Base-by-base conservation (phyloP, 331 rosid species). In the Cydonia oblonga region DNA sequence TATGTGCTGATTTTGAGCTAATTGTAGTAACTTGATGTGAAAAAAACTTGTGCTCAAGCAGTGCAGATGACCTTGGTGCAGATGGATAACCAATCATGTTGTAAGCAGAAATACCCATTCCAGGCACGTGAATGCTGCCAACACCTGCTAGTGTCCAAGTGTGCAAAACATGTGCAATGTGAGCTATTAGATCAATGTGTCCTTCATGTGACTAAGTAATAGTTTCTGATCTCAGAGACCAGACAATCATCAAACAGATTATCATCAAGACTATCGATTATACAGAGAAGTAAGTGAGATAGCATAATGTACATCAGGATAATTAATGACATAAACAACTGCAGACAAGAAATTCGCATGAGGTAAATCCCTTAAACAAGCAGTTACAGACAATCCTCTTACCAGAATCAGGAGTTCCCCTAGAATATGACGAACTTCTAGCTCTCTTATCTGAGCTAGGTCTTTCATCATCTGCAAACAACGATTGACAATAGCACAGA, bases 21-120 rank as follows among this genome's bases (percentile, higher is more conserved):
- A 66, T 82, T 71, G 70, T 76, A 84, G 70, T 78, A 87, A 80
- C 84, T 85, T 84, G 84, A 78, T 80, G 76, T 83, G 82, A 80
- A 70, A 84, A 57, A 87, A 82, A 84, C 54, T 28, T 86, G 98
- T 91, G 95, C 89, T 84, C 73, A 89, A 91, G 98, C 89, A 88
- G 99, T 95, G 97, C 99, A 91, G 92, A 91, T 84, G 97, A 95
- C 97, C 99, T 95, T 89, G 85, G 97, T 91, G 97, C 87, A 88
- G 99, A 70, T 89, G 96, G 88, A 91, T 89, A 95, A 95, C 96
- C 99, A 95, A 84, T 87, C 88, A 86, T 87, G 97, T 87, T 85
- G 98, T 86, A 85, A 87, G 96, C 92, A 77, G 95, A 88, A 91
- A 87, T 93, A 89, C 87, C 90, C 88, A 93, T 86, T 88, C 99